These are phyloP conservation scores for Yamadazyma sp. DNA, from an alignment of 805 yeast genomes.

Conservation along the genomic window DNA sequence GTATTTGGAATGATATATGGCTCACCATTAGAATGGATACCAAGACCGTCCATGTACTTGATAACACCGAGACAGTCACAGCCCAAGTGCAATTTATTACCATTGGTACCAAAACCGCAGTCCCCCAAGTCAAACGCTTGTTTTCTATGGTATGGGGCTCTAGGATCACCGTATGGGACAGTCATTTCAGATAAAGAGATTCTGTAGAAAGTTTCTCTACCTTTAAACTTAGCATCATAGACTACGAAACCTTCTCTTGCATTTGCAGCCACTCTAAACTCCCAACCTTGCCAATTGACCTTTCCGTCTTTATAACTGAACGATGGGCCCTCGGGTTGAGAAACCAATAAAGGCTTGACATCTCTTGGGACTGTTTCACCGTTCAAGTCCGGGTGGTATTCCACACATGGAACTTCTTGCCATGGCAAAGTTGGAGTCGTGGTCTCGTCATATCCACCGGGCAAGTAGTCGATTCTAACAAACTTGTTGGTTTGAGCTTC, in stretches of 20 bases:
- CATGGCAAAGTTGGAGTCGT: slow-evolving; percentile 58
- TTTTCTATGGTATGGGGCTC: slow-evolving; percentile 77
- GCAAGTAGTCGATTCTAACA: slow-evolving; percentile 70
- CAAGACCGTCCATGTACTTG: slow-evolving; percentile 65
- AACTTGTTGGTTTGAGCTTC: slow-evolving; percentile 60
- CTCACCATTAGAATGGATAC: slow-evolving; percentile 58
- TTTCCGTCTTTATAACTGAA: slow-evolving; percentile 59
- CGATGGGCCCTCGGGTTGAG: slow-evolving; percentile 81
- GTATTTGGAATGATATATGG: slow-evolving; percentile 65
- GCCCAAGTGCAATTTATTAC: slow-evolving; percentile 67
- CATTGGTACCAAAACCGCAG: slow-evolving; percentile 76
- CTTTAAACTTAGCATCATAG: slow-evolving; percentile 72
- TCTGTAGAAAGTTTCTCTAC: slow-evolving; percentile 74
- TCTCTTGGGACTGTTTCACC: slow-evolving; percentile 51
- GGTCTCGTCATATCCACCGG: slow-evolving; percentile 67
- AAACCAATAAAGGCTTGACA: slow-evolving; percentile 65
- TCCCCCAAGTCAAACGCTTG: slow-evolving; percentile 88
- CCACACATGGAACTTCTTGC: slow-evolving; percentile 60
- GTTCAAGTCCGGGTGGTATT: slow-evolving; percentile 71
- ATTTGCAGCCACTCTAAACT: slow-evolving; percentile 66
- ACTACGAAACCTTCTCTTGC: slow-evolving; percentile 79
- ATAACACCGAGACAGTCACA: slow-evolving; percentile 84
- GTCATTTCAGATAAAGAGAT: slow-evolving; percentile 79
- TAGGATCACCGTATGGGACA: slow-evolving; percentile 84
- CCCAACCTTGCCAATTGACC: slow-evolving; percentile 83